phyloP scores from a whole-genome alignment of 2,329 filamentous ascomycete genomes.

The Cytospora mali region DNA sequence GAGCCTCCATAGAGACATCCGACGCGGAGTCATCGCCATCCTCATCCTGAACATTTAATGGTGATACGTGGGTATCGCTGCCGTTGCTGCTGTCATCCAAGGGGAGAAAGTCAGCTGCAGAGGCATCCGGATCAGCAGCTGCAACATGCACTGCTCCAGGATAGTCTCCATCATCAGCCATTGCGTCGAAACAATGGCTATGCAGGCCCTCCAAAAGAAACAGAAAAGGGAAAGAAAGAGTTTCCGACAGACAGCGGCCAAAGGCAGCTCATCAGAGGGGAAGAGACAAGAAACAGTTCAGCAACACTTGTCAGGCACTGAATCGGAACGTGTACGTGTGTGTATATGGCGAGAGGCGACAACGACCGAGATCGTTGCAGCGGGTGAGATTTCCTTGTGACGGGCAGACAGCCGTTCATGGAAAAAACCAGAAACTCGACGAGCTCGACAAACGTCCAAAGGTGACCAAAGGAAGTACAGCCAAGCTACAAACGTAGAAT shows the following conservation, averaged over 20 bases:
- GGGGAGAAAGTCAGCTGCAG: conserved; percentile 27
- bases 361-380: conserved; percentile 26
- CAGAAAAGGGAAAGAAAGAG: conserved; percentile 20
- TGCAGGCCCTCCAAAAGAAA: conserved; percentile 6
- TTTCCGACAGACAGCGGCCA: conserved; percentile 1
- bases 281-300: conserved; percentile 20
- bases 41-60: conserved; percentile 11
- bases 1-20: conserved; percentile 41
- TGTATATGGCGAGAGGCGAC: conserved; percentile 18
- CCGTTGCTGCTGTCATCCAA: conserved; percentile 28
- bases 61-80: conserved; percentile 20
- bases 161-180: conserved; percentile 20
- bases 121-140: conserved; percentile 21
- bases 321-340: background rate
- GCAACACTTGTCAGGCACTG: conserved; percentile 29
- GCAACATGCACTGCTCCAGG: conserved; percentile 17
- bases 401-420: background rate
- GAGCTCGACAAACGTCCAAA: conserved; percentile 2
- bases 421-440: background rate
- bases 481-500: conserved; percentile 11
- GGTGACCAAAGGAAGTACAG: conserved; percentile 3
- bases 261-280: conserved; percentile 16
- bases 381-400: conserved; percentile 1
- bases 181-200: conserved; percentile 22
- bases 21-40: conserved; percentile 36